Evolutionary conservation across 2,329 filamentous ascomycete species (phyloP).

Genomic region (Coccinonectria pachysandricola): DNA sequence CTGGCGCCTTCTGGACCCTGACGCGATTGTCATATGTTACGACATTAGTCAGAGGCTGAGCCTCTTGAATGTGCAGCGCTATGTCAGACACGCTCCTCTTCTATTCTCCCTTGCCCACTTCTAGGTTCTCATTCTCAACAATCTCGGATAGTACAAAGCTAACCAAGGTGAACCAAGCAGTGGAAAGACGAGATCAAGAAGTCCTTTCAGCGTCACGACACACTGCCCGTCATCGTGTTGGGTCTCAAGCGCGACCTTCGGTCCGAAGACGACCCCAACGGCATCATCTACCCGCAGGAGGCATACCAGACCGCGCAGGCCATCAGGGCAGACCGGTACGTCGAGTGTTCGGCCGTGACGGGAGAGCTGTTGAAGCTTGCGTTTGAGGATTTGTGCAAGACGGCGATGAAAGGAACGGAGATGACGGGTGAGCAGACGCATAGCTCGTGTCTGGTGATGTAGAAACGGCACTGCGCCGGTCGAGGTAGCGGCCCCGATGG

Average conservation of each 20-base stretch:
- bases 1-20: slow-evolving; percentile 48
- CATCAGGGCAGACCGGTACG: slow-evolving; percentile 51
- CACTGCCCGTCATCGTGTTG: slow-evolving; percentile 44
- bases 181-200: slow-evolving; percentile 47
- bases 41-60: slow-evolving; percentile 49
- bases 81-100: slow-evolving; percentile 28
- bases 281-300: slow-evolving; percentile 52
- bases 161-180: slow-evolving; percentile 23
- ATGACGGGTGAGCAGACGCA: slow-evolving; percentile 42
- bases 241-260: slow-evolving; percentile 52
- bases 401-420: slow-evolving; percentile 39
- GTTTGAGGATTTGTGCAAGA: slow-evolving; percentile 51
- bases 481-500: too few species aligned
- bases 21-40: slow-evolving; percentile 50
- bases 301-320: slow-evolving; percentile 46
- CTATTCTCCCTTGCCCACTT: slow-evolving; percentile 2
- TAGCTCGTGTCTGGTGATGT: slow-evolving; percentile 43
- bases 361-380: slow-evolving; percentile 47
- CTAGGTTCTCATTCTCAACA: too few species aligned
- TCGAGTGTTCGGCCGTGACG: slow-evolving; percentile 52
- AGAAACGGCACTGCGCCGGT: too few species aligned
- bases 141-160: not conserved
- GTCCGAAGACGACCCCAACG: slow-evolving; percentile 47
- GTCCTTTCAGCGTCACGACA: slow-evolving; percentile 36
- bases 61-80: slow-evolving; percentile 46